phyloP scores from a whole-genome alignment of 257 asterid genomes.

The Petunia secreta region DNA sequence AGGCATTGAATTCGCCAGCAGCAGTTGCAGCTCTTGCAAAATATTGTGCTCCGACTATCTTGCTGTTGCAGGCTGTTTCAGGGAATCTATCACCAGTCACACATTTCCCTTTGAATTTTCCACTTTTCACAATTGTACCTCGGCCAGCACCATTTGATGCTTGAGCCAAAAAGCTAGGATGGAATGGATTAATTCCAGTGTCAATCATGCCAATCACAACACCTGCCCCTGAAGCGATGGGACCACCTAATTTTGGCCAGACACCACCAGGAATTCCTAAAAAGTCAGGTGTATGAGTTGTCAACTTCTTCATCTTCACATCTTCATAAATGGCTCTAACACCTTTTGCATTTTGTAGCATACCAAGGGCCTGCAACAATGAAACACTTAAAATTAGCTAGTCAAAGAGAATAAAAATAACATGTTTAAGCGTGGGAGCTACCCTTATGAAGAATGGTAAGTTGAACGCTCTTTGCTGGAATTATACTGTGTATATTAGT shows the following conservation, averaged over 20 bases:
- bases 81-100: constrained; percentile 51
- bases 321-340: constrained; percentile 61
- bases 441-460: no score
- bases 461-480: no score
- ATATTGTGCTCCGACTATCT: constrained; percentile 69
- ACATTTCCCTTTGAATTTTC: constrained; percentile 65
- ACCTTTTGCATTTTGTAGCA: constrained; percentile 40
- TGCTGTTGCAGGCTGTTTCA: constrained; percentile 55
- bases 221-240: constrained; percentile 52
- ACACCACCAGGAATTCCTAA: constrained; percentile 52
- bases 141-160: constrained; percentile 16
- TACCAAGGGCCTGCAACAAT: constrained; percentile 46
- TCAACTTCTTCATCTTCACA: constrained; percentile 53
- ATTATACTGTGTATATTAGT: no score
- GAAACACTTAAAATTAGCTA: not conserved
- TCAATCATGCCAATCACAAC: constrained; percentile 73
- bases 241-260: constrained; percentile 67
- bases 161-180: constrained; percentile 56
- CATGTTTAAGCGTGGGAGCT: not conserved
- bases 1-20: constrained; percentile 56
- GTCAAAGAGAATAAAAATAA: not conserved
- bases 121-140: constrained; percentile 25
- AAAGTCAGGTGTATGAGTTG: constrained; percentile 68
- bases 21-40: constrained; percentile 71
- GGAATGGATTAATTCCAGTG: constrained; percentile 68